Percentiles rank a stretch among this genome's conserved stretches.
Conservation (phyloP, 768 basidiomycete genomes). For the Paxillus involutus region DNA sequence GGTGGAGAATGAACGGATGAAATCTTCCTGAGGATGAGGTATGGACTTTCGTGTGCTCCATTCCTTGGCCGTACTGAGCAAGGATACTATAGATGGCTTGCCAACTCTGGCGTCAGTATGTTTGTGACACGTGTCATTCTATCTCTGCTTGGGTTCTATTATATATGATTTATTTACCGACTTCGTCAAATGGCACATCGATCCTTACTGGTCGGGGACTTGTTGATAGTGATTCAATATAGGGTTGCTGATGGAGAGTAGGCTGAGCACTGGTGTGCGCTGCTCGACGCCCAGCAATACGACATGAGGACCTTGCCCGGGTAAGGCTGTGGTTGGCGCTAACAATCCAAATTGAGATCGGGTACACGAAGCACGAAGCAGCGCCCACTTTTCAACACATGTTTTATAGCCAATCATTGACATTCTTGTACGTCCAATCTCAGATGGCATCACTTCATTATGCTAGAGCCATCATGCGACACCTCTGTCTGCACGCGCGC, state of each 20-base stretch:
- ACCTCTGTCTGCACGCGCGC: background rate
- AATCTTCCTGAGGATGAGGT: constrained; percentile 1
- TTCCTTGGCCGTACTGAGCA: background rate
- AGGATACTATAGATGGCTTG: background rate
- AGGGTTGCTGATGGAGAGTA: no score
- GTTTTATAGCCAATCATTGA: constrained; percentile 1
- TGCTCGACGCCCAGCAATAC: background rate
- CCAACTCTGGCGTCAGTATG: background rate
- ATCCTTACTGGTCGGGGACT: background rate
- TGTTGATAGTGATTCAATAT: no score
- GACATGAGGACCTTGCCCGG: background rate
- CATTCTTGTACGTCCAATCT: background rate
- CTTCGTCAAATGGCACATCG: background rate
- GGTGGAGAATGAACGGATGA: constrained; percentile 1
- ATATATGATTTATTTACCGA: background rate
- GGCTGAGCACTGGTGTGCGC: background rate
- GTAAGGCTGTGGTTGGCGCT: background rate
- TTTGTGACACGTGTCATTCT: background rate
- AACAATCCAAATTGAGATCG: background rate
- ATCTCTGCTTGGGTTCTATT: background rate
- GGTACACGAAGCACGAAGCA: background rate
- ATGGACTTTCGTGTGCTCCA: background rate
- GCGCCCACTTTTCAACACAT: constrained; percentile 2
- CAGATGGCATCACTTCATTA: background rate
- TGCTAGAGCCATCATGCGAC: background rate